Evolutionary conservation across 2,329 filamentous ascomycete species (phyloP).

Genomic region (Apiospora koreana): DNA sequence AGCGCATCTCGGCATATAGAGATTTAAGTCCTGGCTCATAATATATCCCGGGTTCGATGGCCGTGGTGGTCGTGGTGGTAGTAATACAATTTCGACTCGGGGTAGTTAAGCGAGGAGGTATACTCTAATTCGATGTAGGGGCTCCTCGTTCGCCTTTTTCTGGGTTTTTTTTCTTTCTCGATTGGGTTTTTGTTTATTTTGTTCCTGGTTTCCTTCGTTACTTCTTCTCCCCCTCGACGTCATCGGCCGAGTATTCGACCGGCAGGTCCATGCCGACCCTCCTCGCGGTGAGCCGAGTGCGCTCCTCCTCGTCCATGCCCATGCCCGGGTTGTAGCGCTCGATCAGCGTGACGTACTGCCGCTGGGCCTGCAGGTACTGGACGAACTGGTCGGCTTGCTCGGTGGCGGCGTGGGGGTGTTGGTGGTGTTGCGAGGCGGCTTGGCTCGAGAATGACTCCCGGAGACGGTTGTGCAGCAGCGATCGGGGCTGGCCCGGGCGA

Average conservation of each 20-base stretch:
- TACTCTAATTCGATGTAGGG: background rate
- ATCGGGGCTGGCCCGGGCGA: conserved; percentile 56
- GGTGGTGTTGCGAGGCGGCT: conserved; percentile 19
- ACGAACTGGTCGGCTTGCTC: conserved; percentile 82
- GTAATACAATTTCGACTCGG: background rate
- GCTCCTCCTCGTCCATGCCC: conserved; percentile 82
- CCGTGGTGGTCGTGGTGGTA: background rate
- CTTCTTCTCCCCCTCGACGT: background rate
- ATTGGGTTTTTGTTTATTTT: background rate
- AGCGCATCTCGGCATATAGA: too few species aligned
- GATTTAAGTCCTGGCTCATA: background rate
- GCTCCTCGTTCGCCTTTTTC: background rate
- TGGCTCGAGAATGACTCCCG: conserved; percentile 59
- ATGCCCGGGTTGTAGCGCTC: conserved; percentile 95
- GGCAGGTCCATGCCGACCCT: conserved; percentile 91
- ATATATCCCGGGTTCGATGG: background rate
- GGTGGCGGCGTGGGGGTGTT: conserved; percentile 55
- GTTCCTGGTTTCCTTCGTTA: background rate
- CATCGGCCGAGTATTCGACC: conserved; percentile 47
- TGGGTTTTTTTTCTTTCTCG: background rate
- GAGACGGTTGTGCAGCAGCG: conserved; percentile 70
- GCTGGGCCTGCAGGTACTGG: conserved; percentile 81
- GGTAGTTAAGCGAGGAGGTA: background rate
- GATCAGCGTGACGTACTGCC: conserved; percentile 76
- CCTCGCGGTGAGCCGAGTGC: conserved; percentile 79